Evolutionary conservation across 768 basidiomycete species (phyloP).

Genomic region (Naganishia antarctica): DNA sequence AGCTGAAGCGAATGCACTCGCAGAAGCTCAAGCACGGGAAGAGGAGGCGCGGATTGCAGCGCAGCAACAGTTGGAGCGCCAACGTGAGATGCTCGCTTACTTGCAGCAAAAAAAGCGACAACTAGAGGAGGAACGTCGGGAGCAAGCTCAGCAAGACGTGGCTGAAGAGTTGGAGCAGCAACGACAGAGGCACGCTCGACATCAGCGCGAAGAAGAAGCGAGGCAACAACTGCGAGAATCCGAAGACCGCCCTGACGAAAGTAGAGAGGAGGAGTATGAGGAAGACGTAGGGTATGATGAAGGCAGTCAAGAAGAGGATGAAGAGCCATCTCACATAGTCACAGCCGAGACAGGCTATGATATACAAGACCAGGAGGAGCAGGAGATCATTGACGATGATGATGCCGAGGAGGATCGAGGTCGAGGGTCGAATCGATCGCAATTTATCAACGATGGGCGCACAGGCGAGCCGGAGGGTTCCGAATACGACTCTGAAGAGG

Average conservation of each 20-base stretch:
- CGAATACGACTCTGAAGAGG: background rate
- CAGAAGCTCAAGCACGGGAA: background rate
- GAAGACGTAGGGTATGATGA: constrained; percentile 6
- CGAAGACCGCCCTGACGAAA: background rate
- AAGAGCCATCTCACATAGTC: background rate
- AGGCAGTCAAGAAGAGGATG: constrained; percentile 1
- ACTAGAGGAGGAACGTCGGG: background rate
- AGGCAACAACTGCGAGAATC: background rate
- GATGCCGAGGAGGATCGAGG: background rate
- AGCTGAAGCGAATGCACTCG: constrained; percentile 6
- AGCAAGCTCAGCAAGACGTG: background rate
- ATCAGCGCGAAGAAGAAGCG: background rate
- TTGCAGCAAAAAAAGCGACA: background rate
- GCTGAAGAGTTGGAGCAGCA: background rate
- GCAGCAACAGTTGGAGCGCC: background rate
- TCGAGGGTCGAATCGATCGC: background rate
- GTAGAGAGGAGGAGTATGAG: background rate
- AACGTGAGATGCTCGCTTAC: background rate
- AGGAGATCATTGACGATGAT: background rate
- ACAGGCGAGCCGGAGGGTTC: too few species aligned
- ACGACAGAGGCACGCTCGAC: background rate
- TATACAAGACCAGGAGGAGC: background rate
- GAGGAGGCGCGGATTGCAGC: background rate
- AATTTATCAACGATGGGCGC: background rate
- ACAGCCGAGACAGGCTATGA: background rate